A percentile compares a stretch with the other conserved stretches of the same genome.
Evolutionary conservation across 2,329 filamentous ascomycete species (phyloP).

Genomic region (Eurotiales sp.): DNA sequence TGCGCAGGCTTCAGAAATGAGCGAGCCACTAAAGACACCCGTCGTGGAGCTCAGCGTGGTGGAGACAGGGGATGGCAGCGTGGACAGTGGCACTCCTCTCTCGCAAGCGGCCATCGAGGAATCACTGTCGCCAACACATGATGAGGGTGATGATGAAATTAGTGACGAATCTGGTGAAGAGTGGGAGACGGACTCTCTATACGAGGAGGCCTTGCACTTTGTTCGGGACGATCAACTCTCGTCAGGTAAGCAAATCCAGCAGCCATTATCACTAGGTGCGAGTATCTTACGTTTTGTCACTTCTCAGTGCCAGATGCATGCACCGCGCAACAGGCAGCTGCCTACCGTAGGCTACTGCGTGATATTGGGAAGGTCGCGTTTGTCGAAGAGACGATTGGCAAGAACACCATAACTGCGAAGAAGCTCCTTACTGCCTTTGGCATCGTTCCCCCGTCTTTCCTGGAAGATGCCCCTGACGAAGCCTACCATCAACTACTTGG

Average conservation of each 20-base stretch:
- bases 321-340: conserved; percentile 64
- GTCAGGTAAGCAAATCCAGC: conserved; percentile 38
- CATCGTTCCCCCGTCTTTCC: conserved; percentile 67
- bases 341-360: conserved; percentile 67
- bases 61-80: conserved; percentile 21
- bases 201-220: conserved; percentile 60
- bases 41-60: conserved; percentile 35
- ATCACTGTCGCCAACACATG: conserved; percentile 30
- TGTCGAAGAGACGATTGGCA: conserved; percentile 66
- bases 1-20: conserved; percentile 31
- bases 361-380: conserved; percentile 75
- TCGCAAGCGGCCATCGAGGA: conserved; percentile 19
- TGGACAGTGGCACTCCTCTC: conserved; percentile 20
- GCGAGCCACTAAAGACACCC: conserved; percentile 32
- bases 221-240: conserved; percentile 52
- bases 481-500: conserved; percentile 72
- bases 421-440: conserved; percentile 85
- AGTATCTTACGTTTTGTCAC: conserved; percentile 11
- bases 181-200: conserved; percentile 63
- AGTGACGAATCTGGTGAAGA: conserved; percentile 37
- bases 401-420: conserved; percentile 68
- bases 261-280: background rate
- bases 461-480: conserved; percentile 69
- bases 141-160: conserved; percentile 32
- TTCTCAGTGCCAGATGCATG: conserved; percentile 52